phyloP scores from a whole-genome alignment of 2,329 filamentous ascomycete species.

The Cladosporium oxysporum region DNA sequence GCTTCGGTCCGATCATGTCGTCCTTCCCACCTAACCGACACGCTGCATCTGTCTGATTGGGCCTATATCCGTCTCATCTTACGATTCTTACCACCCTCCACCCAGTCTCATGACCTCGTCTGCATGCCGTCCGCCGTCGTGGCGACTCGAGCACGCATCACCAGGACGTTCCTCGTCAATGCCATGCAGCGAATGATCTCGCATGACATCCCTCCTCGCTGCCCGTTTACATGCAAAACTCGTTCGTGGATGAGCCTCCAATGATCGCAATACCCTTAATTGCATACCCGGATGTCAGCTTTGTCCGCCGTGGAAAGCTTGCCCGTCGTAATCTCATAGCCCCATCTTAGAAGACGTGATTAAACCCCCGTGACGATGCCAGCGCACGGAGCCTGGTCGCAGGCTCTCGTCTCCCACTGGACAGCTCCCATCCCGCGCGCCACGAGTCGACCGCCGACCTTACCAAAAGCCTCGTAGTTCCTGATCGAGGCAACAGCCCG shows the following conservation, averaged over 20 bases:
- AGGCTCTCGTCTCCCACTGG: constrained; percentile 8
- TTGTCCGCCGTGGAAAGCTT: not conserved
- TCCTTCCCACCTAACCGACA: not conserved
- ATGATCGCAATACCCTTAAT: not conserved
- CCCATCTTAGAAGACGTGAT: not conserved
- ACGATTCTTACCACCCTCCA: not conserved
- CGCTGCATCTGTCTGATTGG: constrained; percentile 2
- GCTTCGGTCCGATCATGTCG: constrained; percentile 11
- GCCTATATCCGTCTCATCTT: constrained; percentile 1
- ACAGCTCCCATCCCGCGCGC: constrained; percentile 14
- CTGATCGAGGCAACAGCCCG: constrained; percentile 25
- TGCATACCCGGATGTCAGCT: constrained; percentile 6
- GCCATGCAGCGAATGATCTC: not conserved
- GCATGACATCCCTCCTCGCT: not conserved
- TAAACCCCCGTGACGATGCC: constrained; percentile 1
- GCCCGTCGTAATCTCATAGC: not conserved
- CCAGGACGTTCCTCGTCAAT: constrained; percentile 1
- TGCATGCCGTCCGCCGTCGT: not conserved
- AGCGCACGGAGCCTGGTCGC: constrained; percentile 2
- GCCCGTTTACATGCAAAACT: not conserved
- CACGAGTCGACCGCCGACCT: constrained; percentile 12
- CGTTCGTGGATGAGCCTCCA: not conserved
- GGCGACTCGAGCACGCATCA: not conserved
- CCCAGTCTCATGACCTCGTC: constrained; percentile 8
- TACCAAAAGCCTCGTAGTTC: constrained; percentile 18